A percentile compares a stretch with the other conserved stretches of the same genome.
These are phyloP conservation scores for Conringia planisiliqua DNA, from an alignment of 345 rosid genomes.

Conservation along the genomic window DNA sequence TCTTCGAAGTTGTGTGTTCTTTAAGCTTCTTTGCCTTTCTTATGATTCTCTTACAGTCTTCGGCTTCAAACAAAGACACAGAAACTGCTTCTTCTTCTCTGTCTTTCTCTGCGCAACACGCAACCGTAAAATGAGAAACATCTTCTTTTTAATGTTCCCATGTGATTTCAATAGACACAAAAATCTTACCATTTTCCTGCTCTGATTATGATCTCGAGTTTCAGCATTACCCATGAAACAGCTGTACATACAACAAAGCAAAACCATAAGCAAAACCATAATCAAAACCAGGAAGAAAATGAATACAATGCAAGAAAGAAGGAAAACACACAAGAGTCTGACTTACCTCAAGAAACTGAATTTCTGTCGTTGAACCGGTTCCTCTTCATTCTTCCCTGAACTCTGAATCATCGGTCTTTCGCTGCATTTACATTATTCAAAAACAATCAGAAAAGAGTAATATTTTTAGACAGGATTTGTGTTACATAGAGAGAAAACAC, in stretches of 20 bases:
- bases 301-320: neutral
- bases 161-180: neutral
- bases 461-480: neutral
- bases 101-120: slow-evolving; percentile 12
- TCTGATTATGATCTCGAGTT: slow-evolving; percentile 25
- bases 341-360: slow-evolving; percentile 25
- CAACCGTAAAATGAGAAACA: neutral
- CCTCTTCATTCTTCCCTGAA: neutral
- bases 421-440: slow-evolving; percentile 3
- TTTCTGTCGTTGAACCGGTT: neutral
- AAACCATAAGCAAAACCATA: slow-evolving; percentile 12
- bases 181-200: slow-evolving; percentile 11
- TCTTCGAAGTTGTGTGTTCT: slow-evolving; percentile 1
- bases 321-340: neutral
- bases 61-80: slow-evolving; percentile 31
- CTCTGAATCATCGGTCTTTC: slow-evolving; percentile 12
- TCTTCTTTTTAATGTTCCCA: neutral
- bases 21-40: neutral
- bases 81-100: slow-evolving; percentile 19
- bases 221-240: slow-evolving; percentile 22
- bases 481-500: neutral
- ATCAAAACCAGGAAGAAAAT: slow-evolving; percentile 1
- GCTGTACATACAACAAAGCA: slow-evolving; percentile 4
- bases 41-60: slow-evolving; percentile 24
- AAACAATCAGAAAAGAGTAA: slow-evolving; percentile 9